Percentiles rank a stretch among this genome's conserved stretches.
These are phyloP conservation scores for Lablab purpureus DNA, from an alignment of 306 rosid species.

Conservation along the genomic window DNA sequence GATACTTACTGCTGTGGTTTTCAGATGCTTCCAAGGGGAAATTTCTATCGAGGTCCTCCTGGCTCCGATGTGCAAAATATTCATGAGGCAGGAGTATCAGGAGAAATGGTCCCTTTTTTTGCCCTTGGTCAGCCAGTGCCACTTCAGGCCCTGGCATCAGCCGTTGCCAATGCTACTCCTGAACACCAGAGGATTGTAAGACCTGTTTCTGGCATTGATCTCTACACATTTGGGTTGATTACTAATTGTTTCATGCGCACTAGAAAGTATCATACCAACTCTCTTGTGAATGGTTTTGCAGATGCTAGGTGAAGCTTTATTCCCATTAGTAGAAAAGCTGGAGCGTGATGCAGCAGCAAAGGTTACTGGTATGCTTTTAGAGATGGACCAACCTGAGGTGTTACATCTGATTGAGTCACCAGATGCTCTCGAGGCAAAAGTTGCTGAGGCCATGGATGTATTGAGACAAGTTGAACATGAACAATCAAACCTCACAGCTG, in stretches of 20 bases:
- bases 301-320: constrained; percentile 70
- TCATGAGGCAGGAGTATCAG: constrained; percentile 48
- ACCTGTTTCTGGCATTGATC: not conserved
- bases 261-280: not conserved
- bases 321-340: constrained; percentile 62
- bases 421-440: constrained; percentile 59
- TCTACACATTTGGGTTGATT: not conserved
- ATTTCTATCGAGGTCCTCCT: constrained; percentile 54
- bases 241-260: not conserved
- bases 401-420: constrained; percentile 67
- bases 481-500: constrained; percentile 48
- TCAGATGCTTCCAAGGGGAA: constrained; percentile 66
- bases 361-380: constrained; percentile 73
- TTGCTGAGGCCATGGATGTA: constrained; percentile 61
- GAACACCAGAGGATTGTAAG: constrained; percentile 64
- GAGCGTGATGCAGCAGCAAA: constrained; percentile 61
- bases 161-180: constrained; percentile 60
- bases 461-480: constrained; percentile 57
- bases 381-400: constrained; percentile 76
- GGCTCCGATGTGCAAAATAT: constrained; percentile 51
- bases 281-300: constrained; percentile 35
- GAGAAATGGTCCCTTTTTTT: constrained; percentile 50
- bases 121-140: constrained; percentile 52
- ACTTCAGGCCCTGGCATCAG: constrained; percentile 52
- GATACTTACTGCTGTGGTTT: not conserved